These are phyloP conservation scores for Pyricularia pennisetigena DNA, from an alignment of 2,329 filamentous ascomycete species.

Conservation along the genomic window DNA sequence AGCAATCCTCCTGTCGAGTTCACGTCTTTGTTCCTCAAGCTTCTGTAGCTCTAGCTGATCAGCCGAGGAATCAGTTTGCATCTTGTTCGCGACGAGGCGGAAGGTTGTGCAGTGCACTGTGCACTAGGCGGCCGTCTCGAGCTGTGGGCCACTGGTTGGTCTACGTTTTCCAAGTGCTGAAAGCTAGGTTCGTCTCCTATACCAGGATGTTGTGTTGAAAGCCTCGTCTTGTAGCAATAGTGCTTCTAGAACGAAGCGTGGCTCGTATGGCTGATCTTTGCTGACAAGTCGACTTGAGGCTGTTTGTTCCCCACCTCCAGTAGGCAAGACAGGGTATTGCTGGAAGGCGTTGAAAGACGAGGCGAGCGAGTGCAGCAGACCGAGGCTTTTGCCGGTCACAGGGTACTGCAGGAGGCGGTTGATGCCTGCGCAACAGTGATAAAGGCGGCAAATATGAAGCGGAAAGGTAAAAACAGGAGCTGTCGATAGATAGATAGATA, in stretches of 20 bases:
- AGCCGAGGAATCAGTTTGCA: not conserved
- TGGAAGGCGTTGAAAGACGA: not conserved
- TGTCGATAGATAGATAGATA: not conserved
- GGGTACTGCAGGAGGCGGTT: not conserved
- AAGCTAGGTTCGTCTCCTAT: not conserved
- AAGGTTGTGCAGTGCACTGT: not conserved
- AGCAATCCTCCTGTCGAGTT: constrained; percentile 3
- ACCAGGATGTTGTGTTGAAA: not conserved
- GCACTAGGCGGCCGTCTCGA: not conserved
- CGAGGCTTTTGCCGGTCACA: not conserved
- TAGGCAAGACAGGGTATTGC: not conserved
- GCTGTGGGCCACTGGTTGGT: not conserved
- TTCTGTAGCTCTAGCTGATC: constrained; percentile 3
- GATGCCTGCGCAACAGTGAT: not conserved
- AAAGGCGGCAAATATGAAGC: not conserved
- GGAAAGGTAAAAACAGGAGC: not conserved
- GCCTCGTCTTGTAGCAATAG: not conserved
- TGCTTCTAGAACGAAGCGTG: not conserved
- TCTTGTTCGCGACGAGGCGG: constrained; percentile 1
- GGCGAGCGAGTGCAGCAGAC: not conserved
- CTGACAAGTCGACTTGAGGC: not conserved
- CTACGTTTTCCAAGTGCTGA: not conserved
- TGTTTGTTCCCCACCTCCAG: not conserved
- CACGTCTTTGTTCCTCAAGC: not conserved
- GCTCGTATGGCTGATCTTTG: not conserved